phyloP scores from a whole-genome alignment of 352 stramenopile species.

The Pythium phragmiticola region DNA sequence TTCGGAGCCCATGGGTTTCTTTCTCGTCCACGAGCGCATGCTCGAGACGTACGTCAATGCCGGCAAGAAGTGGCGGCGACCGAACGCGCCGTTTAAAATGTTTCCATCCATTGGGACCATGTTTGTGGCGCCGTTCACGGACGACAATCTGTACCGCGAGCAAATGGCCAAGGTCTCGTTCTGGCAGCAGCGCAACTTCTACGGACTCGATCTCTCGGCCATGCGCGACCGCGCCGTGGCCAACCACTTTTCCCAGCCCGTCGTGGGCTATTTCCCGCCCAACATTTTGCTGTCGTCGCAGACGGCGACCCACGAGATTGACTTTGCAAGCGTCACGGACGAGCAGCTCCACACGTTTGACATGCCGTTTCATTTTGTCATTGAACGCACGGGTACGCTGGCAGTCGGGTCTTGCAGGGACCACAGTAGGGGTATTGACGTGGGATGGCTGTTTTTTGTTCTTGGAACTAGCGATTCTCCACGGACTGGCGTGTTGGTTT shows the following conservation, averaged over 20 bases:
- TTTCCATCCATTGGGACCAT: slow-evolving; percentile 98
- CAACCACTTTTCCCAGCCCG: slow-evolving; percentile 96
- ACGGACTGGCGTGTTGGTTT: slow-evolving; percentile 99
- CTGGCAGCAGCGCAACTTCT: slow-evolving; percentile 96
- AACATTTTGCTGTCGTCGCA: slow-evolving; percentile 68
- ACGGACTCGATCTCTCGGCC: slow-evolving; percentile 95
- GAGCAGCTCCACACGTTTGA: slow-evolving; percentile 88
- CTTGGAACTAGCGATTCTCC: slow-evolving; percentile 75
- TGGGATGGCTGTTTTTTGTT: not conserved
- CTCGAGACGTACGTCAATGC: slow-evolving; percentile 97
- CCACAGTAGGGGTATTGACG: not conserved
- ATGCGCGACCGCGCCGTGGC: slow-evolving; percentile 94
- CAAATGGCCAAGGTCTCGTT: slow-evolving; percentile 92
- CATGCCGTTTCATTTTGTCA: slow-evolving; percentile 88
- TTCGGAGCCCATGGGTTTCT: slow-evolving; percentile 99
- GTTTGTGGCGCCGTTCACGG: slow-evolving; percentile 94
- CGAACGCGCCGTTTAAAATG: slow-evolving; percentile 85
- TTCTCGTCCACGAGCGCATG: slow-evolving; percentile 99
- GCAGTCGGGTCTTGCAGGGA: too few species aligned
- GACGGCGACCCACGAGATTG: slow-evolving; percentile 68
- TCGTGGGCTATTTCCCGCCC: slow-evolving; percentile 92
- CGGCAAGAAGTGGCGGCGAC: slow-evolving; percentile 94
- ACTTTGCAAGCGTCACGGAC: slow-evolving; percentile 79
- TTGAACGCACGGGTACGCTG: slow-evolving; percentile 73
- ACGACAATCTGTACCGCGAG: slow-evolving; percentile 93